These are phyloP conservation scores for Phtheirospermum japonicum DNA, from an alignment of 257 asterid genomes.

Conservation along the genomic window DNA sequence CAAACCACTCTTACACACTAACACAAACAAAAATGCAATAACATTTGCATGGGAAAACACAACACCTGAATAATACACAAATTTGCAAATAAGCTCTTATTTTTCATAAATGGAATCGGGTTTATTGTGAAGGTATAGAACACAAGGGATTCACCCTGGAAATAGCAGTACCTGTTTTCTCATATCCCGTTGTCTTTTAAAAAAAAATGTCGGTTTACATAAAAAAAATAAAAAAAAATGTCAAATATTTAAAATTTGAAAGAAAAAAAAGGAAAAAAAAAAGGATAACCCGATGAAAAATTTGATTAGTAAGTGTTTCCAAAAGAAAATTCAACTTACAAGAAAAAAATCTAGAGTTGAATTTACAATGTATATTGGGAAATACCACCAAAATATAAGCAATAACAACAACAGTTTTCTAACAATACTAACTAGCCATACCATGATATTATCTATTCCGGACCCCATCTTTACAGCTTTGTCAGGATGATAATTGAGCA, in stretches of 20 bases:
- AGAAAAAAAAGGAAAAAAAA: too few species aligned
- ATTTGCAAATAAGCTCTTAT: too few species aligned
- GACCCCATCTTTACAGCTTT: slow-evolving; percentile 74
- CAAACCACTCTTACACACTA: background rate
- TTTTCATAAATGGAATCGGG: slow-evolving; percentile 3
- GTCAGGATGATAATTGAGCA: slow-evolving; percentile 80
- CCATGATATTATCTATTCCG: slow-evolving; percentile 75
- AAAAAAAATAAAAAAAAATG: too few species aligned
- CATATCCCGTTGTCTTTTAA: slow-evolving; percentile 68
- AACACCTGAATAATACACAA: background rate
- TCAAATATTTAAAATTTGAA: too few species aligned
- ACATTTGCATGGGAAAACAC: slow-evolving; percentile 11
- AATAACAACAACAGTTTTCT: slow-evolving; percentile 1
- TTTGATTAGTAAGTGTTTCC: too few species aligned
- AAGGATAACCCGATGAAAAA: too few species aligned
- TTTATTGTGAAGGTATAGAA: slow-evolving; percentile 1
- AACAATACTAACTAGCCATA: slow-evolving; percentile 32
- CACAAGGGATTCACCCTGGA: slow-evolving; percentile 12
- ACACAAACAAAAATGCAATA: slow-evolving; percentile 8
- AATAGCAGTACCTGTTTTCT: slow-evolving; percentile 63
- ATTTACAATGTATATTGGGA: too few species aligned
- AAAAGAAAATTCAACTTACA: too few species aligned
- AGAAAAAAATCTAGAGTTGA: too few species aligned
- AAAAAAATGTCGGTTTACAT: too few species aligned
- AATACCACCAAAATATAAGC: background rate